phyloP scores from a whole-genome alignment of 139 green algal genomes.

The Micractinium sp. region DNA sequence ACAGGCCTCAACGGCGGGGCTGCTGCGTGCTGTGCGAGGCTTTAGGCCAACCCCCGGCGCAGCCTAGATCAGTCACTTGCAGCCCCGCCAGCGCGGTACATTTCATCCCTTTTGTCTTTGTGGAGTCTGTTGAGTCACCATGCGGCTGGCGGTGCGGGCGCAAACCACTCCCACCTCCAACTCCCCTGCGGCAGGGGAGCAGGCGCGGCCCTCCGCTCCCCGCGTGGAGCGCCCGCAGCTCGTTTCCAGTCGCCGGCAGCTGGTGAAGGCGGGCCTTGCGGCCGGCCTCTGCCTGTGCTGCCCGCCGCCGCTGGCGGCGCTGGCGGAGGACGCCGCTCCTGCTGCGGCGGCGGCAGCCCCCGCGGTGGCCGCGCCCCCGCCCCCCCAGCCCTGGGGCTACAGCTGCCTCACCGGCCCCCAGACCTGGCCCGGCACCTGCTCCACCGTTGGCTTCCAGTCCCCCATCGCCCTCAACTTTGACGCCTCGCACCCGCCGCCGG shows the following conservation, averaged over 20 bases:
- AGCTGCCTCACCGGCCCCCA: conserved; percentile 19
- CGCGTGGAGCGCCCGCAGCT: background rate
- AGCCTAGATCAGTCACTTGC: no score
- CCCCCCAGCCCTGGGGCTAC: conserved; percentile 26
- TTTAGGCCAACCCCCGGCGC: no score
- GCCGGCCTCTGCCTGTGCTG: conserved; percentile 27
- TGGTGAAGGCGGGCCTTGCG: conserved; percentile 2
- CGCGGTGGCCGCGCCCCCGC: conserved; percentile 1
- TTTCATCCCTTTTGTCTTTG: no score
- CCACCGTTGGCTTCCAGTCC: conserved; percentile 11
- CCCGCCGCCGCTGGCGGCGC: conserved; percentile 22
- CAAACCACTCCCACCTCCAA: background rate
- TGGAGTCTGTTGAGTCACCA: background rate
- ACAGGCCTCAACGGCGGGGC: no score
- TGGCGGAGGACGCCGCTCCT: background rate
- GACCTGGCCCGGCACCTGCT: conserved; percentile 13
- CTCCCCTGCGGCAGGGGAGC: background rate
- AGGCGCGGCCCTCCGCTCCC: background rate
- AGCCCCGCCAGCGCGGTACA: no score
- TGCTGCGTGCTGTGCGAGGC: no score
- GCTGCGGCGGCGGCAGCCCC: background rate
- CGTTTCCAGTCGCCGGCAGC: background rate
- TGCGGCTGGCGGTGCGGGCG: conserved; percentile 1
- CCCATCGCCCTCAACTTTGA: conserved; percentile 30
- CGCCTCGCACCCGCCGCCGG: background rate